Evolutionary conservation across 2,329 filamentous ascomycete species (phyloP), one percentile per base, ranked within the genome.

Genomic region (Calonectria montana): DNA sequence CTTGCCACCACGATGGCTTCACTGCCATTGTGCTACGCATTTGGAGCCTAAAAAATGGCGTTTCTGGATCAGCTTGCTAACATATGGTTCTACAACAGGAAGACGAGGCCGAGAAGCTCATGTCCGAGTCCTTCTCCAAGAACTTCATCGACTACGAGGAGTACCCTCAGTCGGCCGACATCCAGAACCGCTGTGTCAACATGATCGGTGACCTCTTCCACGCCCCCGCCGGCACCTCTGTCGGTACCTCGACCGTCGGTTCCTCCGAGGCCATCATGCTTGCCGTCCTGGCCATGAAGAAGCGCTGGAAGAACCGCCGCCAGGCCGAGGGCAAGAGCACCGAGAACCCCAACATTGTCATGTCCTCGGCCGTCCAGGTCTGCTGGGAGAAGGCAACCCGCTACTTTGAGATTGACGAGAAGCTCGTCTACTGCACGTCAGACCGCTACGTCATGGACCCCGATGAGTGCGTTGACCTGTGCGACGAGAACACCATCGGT

Each of bases 141-240:
- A 98, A 98, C 88, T 98, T 98, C 83, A 96, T 96, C 84, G 94
- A 96, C 82, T 96, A 95, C 82, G 94, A 96, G 81, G 93, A 95
- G 83, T 96, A 96, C 80, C 94, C 94, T 1, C 92, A 94, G 81
- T 92, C 92, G 0, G 93, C 93, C 66, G 93, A 95, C 76, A 95
- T 96, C 81, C 96, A 98, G 85, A 97, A 96, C 88, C 94, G 96
- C 78, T 97, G 95, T 80, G 94, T 96, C 74, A 94, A 91, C 84
- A 96, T 96, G 93, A 98, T 98, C 76, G 95, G 94, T 48, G 91
- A 93, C 72, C 90, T 98, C 53, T 98, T 97, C 91, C 91, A 98
- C 83, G 93, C 93, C 12, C 95, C 95, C 0, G 84, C 89, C 3
- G 87, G 88, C 31, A 91, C 92, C 72, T 91, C 94, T 57, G 91